Base-by-base conservation (phyloP, 371 early-diverging fungal species). In the Mortierella sp. region DNA sequence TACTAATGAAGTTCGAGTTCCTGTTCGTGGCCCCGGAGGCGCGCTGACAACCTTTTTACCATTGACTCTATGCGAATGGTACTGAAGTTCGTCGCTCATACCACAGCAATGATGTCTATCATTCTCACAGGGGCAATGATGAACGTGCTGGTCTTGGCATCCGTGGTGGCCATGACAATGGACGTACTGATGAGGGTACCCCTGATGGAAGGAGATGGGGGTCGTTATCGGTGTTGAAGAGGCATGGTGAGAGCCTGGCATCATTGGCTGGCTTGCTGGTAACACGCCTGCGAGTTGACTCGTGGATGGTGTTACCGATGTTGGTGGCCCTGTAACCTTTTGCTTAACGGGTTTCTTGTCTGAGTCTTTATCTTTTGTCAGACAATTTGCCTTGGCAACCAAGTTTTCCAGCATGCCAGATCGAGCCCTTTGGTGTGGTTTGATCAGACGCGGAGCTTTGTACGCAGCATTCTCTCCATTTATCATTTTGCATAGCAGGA, bases 401-500 rank as follows among this genome's bases (percentile, higher is more conserved):
- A 90, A 54, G 40, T 74, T 77, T 39, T 84, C 83, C 28, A 90
- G 54, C 45, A 87, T 84, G 16, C 86, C 83, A 12, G 74, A 75
- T 0, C 90, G 84, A 20, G 89, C 91, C 64, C 87, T 83, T 40
- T 68, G 78, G 66, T 88, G 91, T 4, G 90, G 91, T 9, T 86
- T 65, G 14, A 87, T 68, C 62, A 91, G 84, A 52, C 87, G 86
- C 0, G 93, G 93, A 49, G 95, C 91, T 73, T 93, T 91, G 58
- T 91, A 87, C 0, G 94, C 90, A 1, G 93, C 90, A 69, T 93
- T 90, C 72, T 94, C 94, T 14, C 89, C 95, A 71, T 93, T 94
- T 10, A 95, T 87, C 71, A 93, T 93, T 78, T 93, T 93, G 39
- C 87, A 84, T 11, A 93, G 51, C 1, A 95, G 68, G 64, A 90